These are phyloP conservation scores for Blastomyces gilchristii DNA, from an alignment of 2,329 filamentous ascomycete genomes.

Conservation along the genomic window DNA sequence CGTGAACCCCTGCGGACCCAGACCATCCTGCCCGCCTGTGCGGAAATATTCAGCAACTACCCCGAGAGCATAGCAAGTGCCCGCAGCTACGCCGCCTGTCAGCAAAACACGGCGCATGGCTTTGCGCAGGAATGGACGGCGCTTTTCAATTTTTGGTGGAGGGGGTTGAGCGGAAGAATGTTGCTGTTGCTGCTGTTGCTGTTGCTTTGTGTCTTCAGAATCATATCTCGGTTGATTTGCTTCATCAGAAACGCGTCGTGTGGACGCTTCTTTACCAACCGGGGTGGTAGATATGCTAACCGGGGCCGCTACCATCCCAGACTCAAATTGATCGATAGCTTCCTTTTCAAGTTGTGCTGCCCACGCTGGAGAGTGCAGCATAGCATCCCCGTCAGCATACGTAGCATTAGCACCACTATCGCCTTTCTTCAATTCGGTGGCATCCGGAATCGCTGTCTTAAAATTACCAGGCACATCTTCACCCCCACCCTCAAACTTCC, in stretches of 20 bases:
- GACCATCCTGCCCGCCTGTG: constrained; percentile 31
- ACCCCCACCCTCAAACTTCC: not conserved
- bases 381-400: not conserved
- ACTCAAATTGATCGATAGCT: constrained; percentile 10
- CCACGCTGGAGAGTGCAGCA: constrained; percentile 10
- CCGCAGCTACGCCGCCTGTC: constrained; percentile 27
- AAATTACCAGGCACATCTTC: not conserved
- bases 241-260: constrained; percentile 14
- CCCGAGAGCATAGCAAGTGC: constrained; percentile 33
- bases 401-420: not conserved
- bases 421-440: not conserved
- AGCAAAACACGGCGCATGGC: constrained; percentile 27
- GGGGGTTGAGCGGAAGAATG: constrained; percentile 5
- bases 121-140: constrained; percentile 15
- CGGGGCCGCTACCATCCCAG: not conserved
- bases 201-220: constrained; percentile 6
- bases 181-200: constrained; percentile 13
- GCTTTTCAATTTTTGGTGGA: constrained; percentile 5
- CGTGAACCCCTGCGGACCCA: constrained; percentile 31
- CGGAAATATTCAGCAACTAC: constrained; percentile 34
- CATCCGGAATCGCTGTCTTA: not conserved
- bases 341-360: constrained; percentile 11
- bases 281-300: not conserved
- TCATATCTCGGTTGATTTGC: not conserved
- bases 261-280: not conserved